Evolutionary conservation across 2,329 filamentous ascomycete genomes (phyloP).

Genomic region (Trichoderma oligosporum): DNA sequence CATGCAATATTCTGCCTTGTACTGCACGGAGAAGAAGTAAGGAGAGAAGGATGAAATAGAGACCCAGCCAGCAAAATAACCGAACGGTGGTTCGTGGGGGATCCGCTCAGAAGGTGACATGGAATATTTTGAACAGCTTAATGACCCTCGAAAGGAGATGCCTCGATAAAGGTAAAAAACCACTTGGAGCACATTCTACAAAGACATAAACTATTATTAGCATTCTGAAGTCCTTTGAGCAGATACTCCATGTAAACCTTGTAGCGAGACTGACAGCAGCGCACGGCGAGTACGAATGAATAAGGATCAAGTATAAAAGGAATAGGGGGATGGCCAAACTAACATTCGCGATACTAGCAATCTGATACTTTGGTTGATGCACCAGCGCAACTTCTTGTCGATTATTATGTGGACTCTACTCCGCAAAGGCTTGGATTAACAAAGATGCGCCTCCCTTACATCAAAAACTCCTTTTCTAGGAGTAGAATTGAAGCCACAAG

Average conservation of each 20-base stretch:
- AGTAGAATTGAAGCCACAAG: conserved; percentile 4
- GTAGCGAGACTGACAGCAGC: neutral
- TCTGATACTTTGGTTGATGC: too few relatives aligned
- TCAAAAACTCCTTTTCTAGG: neutral
- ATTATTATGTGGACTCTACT: neutral
- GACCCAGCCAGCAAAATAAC: neutral
- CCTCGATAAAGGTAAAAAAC: conserved; percentile 1
- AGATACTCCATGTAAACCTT: neutral
- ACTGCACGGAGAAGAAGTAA: neutral
- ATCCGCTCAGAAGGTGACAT: conserved; percentile 13
- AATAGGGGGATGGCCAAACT: neutral
- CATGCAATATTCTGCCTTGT: neutral
- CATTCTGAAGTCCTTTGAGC: neutral
- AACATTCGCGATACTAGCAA: too few relatives aligned
- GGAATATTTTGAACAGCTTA: conserved; percentile 6
- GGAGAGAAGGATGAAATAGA: conserved; percentile 8
- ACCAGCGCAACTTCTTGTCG: neutral
- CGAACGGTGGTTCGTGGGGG: conserved; percentile 17
- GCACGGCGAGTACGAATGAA: neutral
- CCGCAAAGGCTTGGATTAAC: too few relatives aligned
- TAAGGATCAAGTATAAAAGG: too few relatives aligned
- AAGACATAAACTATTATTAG: neutral
- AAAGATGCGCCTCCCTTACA: conserved; percentile 7
- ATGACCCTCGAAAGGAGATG: conserved; percentile 10
- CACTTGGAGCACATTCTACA: neutral